These are phyloP conservation scores for Epichloe elymi DNA, from an alignment of 2,329 filamentous ascomycete genomes.

Conservation along the genomic window DNA sequence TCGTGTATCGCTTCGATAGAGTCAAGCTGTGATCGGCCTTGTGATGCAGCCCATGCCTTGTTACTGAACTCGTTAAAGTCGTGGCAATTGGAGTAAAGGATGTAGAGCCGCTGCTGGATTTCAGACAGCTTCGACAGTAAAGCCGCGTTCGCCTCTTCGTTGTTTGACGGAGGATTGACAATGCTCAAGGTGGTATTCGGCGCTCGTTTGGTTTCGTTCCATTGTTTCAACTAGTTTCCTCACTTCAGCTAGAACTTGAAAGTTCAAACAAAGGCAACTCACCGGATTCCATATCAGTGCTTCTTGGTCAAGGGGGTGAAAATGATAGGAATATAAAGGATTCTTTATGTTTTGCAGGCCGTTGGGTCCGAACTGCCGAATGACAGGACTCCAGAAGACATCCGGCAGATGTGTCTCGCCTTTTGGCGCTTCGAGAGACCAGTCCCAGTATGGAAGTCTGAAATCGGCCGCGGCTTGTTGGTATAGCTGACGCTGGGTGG, in stretches of 20 bases:
- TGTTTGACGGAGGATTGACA: conserved; percentile 36
- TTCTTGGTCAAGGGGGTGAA: conserved; percentile 43
- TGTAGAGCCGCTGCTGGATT: conserved; percentile 51
- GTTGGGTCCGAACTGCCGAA: conserved; percentile 42
- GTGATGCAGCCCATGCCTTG: conserved; percentile 44
- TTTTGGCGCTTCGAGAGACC: conserved; percentile 34
- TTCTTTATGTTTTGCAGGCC: conserved; percentile 44
- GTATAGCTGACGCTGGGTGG: conserved; percentile 34
- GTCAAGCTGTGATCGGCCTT: conserved; percentile 38
- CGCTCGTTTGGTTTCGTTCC: conserved; percentile 46
- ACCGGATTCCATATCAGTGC: conserved; percentile 49
- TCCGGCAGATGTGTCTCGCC: conserved; percentile 35
- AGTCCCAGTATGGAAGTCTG: conserved; percentile 48
- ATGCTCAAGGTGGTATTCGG: conserved; percentile 25
- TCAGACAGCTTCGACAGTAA: conserved; percentile 32
- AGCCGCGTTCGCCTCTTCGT: conserved; percentile 38
- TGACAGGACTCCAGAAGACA: conserved; percentile 32
- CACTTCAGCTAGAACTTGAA: background rate
- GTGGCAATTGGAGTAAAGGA: conserved; percentile 52
- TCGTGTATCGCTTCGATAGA: conserved; percentile 55
- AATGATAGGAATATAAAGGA: conserved; percentile 47
- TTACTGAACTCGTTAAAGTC: conserved; percentile 59
- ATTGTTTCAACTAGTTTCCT: conserved; percentile 38
- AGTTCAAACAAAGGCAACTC: conserved; percentile 16
- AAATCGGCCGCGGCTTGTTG: conserved; percentile 36